Base-by-base conservation (phyloP, 257 asterid species). In the Solanum piurae region DNA sequence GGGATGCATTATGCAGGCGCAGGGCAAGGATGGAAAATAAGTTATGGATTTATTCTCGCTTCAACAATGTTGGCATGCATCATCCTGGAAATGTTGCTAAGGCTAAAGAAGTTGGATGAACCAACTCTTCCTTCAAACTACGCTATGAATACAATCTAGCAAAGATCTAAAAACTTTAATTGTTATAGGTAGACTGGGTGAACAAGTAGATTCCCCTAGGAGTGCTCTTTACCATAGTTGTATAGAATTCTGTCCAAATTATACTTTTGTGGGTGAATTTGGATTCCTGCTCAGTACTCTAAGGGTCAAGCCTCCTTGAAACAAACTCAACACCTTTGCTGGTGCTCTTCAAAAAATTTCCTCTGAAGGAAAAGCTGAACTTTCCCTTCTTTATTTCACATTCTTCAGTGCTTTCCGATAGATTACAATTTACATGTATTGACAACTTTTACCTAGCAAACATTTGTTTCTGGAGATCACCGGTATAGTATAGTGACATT, bases 1-100 rank as follows among this genome's bases (percentile, higher is more conserved):
- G 99, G 98, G 76, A 93, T 97, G 69, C 98, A 94, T 84, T 90
- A 93, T 40, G 98, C 94, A 52, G 94, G 89, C 14, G 94, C 95
- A 29, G 98, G 91, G 66, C 84, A 68, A 55, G 88, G 91, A 13
- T 95, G 98, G 98, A 93, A 91, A 73, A 4, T 72, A 69, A 13
- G 97, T 10, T 95, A 92, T 20, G 99, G 98, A 40, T 91, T 97
- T 88, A 89, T 95, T 34, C 91, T 97, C 9, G 95, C 94, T 42
- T 83, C 89, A 3, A 83, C 87, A 8, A 75, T 97, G 92, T 38
- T 92, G 38, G 86, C 88, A 42, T 93, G 93, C 52, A 86, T 95
- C 42, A 90, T 95, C 88, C 89, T 93, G 13, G 99, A 97, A 89
- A 89, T 91, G 58, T 82, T 95, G 93, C 90, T 90, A 3, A 89